Evolutionary conservation across 2,329 filamentous ascomycete genomes (phyloP), one percentile per base, ranked within the genome.

Genomic region (Fusarium coffeatum): DNA sequence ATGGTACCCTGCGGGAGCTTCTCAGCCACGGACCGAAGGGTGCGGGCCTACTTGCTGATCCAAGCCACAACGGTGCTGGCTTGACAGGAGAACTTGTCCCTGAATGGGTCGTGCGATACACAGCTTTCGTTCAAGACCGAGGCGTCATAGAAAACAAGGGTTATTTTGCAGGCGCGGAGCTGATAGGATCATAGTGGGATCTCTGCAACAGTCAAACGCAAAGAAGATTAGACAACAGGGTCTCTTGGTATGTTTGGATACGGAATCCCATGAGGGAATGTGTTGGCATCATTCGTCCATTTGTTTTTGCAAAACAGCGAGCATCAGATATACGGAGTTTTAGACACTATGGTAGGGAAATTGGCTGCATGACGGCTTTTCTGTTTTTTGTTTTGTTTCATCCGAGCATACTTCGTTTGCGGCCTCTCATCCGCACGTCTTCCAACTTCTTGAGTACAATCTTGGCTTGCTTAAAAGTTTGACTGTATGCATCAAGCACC

Each of bases 81-180:
- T 83, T 97, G 60, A 85, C 87, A 72, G 94, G 93, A 7, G 90
- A 97, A 70, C 86, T 98, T 50, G 87, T 89, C 62, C 94, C 96
- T 28, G 90, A 95, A 78, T 99, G 96, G 95, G 96, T 98, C 28
- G 91, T 95, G 72, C 97, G 98, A 79, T 99, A 99, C 79, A 98
- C 95, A 40, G 96, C 96, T 2, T 95, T 98, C 62, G 93, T 98
- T 42, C 92, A 92, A 79, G 92, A 98, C 78, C 87, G 96, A 56
- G 96, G 96, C 16, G 96, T 99, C 11, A 95, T 99, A 71, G 96
- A 99, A 84, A 97, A 96, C 78, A 99, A 98, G 84, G 96, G 96
- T 10, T 98, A 98, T 80, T 98, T 98, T 83, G 95, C 95, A 2
- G 89, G 90, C 22, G 95, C 94, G 5, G 90, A 93, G 77, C 80